Base-by-base conservation (phyloP, 495 filamentous ascomycete genomes). In the Daldinia concentrica region DNA sequence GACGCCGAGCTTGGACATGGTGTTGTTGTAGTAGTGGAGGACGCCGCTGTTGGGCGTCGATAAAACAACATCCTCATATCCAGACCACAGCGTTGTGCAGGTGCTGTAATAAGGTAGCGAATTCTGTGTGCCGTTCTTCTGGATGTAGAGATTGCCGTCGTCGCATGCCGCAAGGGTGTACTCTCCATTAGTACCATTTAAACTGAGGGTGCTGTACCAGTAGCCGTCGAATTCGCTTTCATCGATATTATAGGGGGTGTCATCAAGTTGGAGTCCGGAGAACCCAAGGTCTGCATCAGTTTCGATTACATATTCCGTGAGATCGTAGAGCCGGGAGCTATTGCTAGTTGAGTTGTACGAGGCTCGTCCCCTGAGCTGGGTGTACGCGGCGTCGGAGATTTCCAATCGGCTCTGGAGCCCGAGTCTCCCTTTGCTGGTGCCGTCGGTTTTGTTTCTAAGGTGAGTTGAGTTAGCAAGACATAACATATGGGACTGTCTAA, bases 21-120 rank as follows among this genome's bases (percentile, higher is more conserved):
- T 73, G 58, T 73, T 69, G 59, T 62, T 63, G 60, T 73, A 73
- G 54, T 69, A 69, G 51, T 69, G 65, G 12, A 73, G 59, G 32
- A 73, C 27, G 15, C 65, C 51, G 29, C 45, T 48, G 24, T 54
- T 69, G 2, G 52, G 58, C 12, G 59, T 45, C 3, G 59, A 24
- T 17, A 62, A 24, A 7, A 64, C 59, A n/a, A 58, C 59, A 30
- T 73, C 66, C 22, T 69, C 48, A 17, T 59, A 58, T 32, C 66
- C 59, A 15, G 59, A 61, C 70, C 70, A 73, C 5, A 73, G 66
- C 14, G 59, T 62, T 12, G 50, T 73, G 54, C 70, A 73, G 12
- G 64, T 68, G 57, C 19, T 62, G 41, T 68, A 54, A 29, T 54
- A 62, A 8, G 64, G 57, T 0, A 68, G 57, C 14, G 55, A 37